Evolutionary conservation across 2,329 filamentous ascomycete genomes (phyloP), one percentile per base, ranked within the genome.

Genomic region (Berkeleyomyces basicola): DNA sequence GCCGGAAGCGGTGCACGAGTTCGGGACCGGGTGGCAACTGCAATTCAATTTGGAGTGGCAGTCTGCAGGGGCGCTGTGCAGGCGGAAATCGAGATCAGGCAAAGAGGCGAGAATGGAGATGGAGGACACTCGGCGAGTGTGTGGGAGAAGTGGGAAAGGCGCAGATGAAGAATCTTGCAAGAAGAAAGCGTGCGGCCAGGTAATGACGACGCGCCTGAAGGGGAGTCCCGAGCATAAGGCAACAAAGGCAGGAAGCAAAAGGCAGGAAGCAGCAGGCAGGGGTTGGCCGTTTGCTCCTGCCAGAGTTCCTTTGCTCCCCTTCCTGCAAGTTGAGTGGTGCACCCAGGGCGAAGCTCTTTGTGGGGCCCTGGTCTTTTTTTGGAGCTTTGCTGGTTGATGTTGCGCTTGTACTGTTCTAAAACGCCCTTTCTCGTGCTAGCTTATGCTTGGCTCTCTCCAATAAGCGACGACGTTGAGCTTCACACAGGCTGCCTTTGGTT

Each of bases 161-260:
- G 43, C 33, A 40, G 46, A 31, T 5, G 37, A 40, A 63, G 47
- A 59, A 49, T 23, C 23, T 23, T 23, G 23, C 23, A 55, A 40
- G 51, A 61, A 58, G 59, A 37, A 39, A 23, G 23, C 2, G 23
- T 23, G 23, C 23, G 23, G 23, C 23, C 23, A 23, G 23, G 23
- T 31, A 39, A 58, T 58, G 40, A 51, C 36, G 53, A 51, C 51
- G 51, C 51, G 46, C 11, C 14, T 42, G 43, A 4, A 51, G 31
- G 36, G 23, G 14, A 53, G 65, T 39, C 60, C 66, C 46, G 57
- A 63, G 62, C 16, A 44, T 58, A 62, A 23, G 37, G 55, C n/a
- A 37, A 43, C 40, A 58, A 58, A 51, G 46, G 31, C n/a, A 33
- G 60, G 16, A 47, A 42, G 11, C 10, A 33, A 59, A 9, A 39